phyloP scores from a whole-genome alignment of 2,329 filamentous ascomycete species.

The Penicillium sp. region DNA sequence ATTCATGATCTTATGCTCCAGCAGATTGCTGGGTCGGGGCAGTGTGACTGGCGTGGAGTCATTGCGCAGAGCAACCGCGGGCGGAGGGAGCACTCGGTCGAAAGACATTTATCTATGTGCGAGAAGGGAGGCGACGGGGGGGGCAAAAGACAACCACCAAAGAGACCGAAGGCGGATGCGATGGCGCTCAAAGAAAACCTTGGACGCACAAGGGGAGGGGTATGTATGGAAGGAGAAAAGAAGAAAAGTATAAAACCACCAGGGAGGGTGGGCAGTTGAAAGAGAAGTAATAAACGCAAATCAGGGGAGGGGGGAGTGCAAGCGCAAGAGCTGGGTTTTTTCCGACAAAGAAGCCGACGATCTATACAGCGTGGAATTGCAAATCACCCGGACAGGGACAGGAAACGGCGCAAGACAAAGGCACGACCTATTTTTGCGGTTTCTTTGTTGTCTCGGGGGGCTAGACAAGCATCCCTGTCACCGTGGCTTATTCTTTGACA shows the following conservation, averaged over 20 bases:
- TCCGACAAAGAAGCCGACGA: constrained; percentile 2
- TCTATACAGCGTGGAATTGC: too few species aligned
- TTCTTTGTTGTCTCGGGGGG: constrained; percentile 7
- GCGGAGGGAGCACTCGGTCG: constrained; percentile 48
- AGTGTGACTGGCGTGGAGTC: constrained; percentile 34
- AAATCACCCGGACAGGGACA: background rate
- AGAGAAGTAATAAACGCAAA: background rate
- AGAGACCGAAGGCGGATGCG: constrained; percentile 3
- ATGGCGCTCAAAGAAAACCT: constrained; percentile 8
- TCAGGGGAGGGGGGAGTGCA: too few species aligned
- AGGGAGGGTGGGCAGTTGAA: constrained; percentile 10
- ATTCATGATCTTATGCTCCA: constrained; percentile 46
- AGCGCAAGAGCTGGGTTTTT: too few species aligned
- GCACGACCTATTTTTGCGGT: constrained; percentile 5
- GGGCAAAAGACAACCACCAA: constrained; percentile 5
- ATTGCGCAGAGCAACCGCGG: constrained; percentile 43
- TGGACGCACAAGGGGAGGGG: constrained; percentile 4
- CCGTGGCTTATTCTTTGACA: constrained; percentile 14
- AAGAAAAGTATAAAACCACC: constrained; percentile 12
- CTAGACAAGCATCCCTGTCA: constrained; percentile 4
- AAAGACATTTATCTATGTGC: constrained; percentile 46
- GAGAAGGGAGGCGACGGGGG: constrained; percentile 1
- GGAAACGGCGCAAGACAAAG: constrained; percentile 13
- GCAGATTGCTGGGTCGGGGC: constrained; percentile 36
- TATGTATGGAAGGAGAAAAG: background rate